A percentile compares a stretch with the other conserved stretches of the same genome.
phyloP scores from a whole-genome alignment of 176 grass and related monocot genomes.

The Oryza punctata region DNA sequence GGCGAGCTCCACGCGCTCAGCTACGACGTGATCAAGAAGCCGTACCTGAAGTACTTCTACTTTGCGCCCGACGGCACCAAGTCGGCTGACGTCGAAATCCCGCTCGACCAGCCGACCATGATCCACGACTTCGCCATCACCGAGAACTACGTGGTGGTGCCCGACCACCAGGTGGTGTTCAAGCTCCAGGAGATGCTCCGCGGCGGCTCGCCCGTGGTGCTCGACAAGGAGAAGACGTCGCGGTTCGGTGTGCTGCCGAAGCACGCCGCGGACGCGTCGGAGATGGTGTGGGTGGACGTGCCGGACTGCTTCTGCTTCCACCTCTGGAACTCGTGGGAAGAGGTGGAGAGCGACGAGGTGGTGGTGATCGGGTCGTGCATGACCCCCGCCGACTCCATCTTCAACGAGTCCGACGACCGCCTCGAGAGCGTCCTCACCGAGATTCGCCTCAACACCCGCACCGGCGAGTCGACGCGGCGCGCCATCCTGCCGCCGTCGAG shows the following conservation, averaged over 20 bases:
- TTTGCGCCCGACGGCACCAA: slow-evolving; percentile 67
- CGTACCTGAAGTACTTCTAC: slow-evolving; percentile 88
- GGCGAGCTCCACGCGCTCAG: slow-evolving; percentile 85
- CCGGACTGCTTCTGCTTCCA: slow-evolving; percentile 99
- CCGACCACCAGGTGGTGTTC: slow-evolving; percentile 94
- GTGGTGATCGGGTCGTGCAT: slow-evolving; percentile 94
- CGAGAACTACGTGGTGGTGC: slow-evolving; percentile 70
- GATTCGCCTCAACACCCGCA: slow-evolving; percentile 80
- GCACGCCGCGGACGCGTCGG: slow-evolving; percentile 59
- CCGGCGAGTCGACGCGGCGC: slow-evolving; percentile 63
- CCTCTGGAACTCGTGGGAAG: slow-evolving; percentile 99
- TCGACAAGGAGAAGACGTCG: slow-evolving; percentile 74
- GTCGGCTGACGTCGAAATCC: slow-evolving; percentile 84
- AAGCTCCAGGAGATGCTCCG: slow-evolving; percentile 93
- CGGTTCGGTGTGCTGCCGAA: slow-evolving; percentile 87
- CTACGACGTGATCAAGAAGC: slow-evolving; percentile 95
- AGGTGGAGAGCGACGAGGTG: slow-evolving; percentile 63
- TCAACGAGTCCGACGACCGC: slow-evolving; percentile 79
- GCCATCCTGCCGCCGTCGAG: slow-evolving; percentile 48
- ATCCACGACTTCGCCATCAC: slow-evolving; percentile 99
- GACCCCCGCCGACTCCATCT: slow-evolving; percentile 93
- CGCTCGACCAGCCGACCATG: slow-evolving; percentile 90
- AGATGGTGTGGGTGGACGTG: slow-evolving; percentile 86
- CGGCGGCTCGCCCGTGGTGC: slow-evolving; percentile 82
- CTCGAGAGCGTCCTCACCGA: slow-evolving; percentile 85